Base-by-base conservation (phyloP, 1,139 yeast genomes). In the Williopsis jadinii region DNA sequence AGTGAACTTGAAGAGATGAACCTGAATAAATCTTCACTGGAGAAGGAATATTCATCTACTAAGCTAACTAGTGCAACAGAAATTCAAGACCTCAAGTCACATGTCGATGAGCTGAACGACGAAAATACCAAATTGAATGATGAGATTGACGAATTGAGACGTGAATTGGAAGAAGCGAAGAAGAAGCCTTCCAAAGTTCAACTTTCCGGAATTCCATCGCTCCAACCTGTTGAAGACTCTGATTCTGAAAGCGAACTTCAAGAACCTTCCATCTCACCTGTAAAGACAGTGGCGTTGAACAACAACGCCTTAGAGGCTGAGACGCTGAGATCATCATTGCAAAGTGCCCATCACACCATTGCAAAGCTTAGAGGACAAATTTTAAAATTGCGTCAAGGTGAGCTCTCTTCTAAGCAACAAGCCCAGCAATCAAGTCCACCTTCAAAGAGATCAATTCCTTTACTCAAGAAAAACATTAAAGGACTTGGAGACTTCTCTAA, bases 301-400 rank as follows among this genome's bases (percentile, higher is more conserved):
- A 70, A 75, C 48, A 64, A 73, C 2, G 76, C 71, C 12, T 63
- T 83, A 37, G 90, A 84, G 56, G 65, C 75, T 8, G 90, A 85
- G 54, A 80, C 90, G 0, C 65, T 84, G 50, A 70, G 74, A 49
- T 74, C 85, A 0, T 80, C 85, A 11, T 67, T 86, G 51, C 70
- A 70, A 27, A 85, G 76, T 59, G 84, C 92, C 5, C 80, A 81
- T 53, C 70, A 73, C 46, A 73, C 77, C 0, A 77, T 80, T 42
- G 63, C 75, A 11, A 76, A 73, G 51, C 66, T 80, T 47, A 71
- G 81, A 57, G 61, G 71, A 11, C 70, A 70, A 5, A 60, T 77
- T 12, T 55, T 73, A 47, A 77, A 73, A 54, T 50, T 63, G 27
- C 72, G 69, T 52, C 50, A 55, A 5, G 51, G 51, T 36, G 58